Evolutionary conservation across 257 asterid species (phyloP).

Genomic region (Scutellaria minor): DNA sequence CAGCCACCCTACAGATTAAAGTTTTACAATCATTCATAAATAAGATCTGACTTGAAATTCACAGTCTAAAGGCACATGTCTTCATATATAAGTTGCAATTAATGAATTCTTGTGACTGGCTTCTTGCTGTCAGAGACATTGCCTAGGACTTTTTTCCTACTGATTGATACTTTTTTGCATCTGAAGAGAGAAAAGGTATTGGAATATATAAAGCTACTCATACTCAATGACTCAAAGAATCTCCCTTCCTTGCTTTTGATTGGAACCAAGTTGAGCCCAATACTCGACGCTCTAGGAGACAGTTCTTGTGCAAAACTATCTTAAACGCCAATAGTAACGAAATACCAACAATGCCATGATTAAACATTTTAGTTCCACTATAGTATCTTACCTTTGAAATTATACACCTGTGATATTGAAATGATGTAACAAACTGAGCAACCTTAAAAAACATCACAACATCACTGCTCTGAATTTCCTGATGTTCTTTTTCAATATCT

Average conservation of each 20-base stretch:
- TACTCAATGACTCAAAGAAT: neutral
- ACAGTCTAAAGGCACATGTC: conserved; percentile 1
- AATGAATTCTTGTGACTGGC: neutral
- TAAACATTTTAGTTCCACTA: conserved; percentile 5
- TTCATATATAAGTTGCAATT: conserved; percentile 22
- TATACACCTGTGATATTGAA: conserved; percentile 75
- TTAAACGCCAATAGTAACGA: neutral
- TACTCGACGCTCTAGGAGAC: neutral
- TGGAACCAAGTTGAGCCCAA: neutral
- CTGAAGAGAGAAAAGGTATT: neutral
- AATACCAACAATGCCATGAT: conserved; percentile 18
- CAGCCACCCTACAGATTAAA: conserved; percentile 21
- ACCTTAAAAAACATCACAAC: conserved; percentile 73
- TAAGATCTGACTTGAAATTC: neutral
- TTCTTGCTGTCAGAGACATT: neutral
- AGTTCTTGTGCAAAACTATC: conserved; percentile 1
- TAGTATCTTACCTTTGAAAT: conserved; percentile 56
- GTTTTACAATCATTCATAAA: neutral
- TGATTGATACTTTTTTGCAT: neutral
- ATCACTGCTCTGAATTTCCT: conserved; percentile 71
- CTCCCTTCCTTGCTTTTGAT: neutral
- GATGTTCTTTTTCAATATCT: conserved; percentile 85
- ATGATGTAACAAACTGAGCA: conserved; percentile 82
- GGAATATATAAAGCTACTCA: neutral
- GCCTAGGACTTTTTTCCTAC: neutral